Conservation (phyloP, 2,329 filamentous ascomycete species). For the Colletotrichum lindemuthianum region DNA sequence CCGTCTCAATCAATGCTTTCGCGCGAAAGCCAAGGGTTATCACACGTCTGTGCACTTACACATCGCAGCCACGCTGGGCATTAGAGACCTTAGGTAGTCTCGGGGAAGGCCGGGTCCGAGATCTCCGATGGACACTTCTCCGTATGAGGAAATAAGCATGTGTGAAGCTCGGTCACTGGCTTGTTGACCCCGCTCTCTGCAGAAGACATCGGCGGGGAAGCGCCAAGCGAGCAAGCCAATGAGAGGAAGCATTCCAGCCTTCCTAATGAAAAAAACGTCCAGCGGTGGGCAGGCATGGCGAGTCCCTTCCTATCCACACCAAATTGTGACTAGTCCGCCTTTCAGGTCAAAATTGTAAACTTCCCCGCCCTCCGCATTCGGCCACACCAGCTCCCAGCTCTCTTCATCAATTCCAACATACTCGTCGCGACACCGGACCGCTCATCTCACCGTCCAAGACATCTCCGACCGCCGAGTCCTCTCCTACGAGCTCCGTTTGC, state of each 20-base stretch:
- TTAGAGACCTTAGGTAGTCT: too few relatives aligned
- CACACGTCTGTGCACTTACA: constrained; percentile 26
- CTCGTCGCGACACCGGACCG: constrained; percentile 38
- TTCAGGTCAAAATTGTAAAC: constrained; percentile 35
- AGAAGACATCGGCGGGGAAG: constrained; percentile 22
- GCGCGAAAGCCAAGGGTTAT: constrained; percentile 4
- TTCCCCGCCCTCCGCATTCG: constrained; percentile 38
- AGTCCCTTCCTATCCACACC: constrained; percentile 30
- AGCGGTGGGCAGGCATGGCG: constrained; percentile 24
- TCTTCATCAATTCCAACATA: constrained; percentile 31
- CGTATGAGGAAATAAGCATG: constrained; percentile 21
- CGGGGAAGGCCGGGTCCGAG: constrained; percentile 3
- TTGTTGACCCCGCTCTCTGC: constrained; percentile 24
- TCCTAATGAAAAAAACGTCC: constrained; percentile 2
- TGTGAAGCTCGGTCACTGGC: constrained; percentile 9
- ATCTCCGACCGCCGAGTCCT: constrained; percentile 28
- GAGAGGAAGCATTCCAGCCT: constrained; percentile 1
- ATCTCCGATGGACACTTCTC: constrained; percentile 8
- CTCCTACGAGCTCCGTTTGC: constrained; percentile 29
- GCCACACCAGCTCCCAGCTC: constrained; percentile 33
- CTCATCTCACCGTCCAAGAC: constrained; percentile 31
- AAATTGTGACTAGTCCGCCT: constrained; percentile 34
- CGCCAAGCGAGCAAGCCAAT: constrained; percentile 11
- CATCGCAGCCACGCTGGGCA: constrained; percentile 2
- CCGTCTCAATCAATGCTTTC: constrained; percentile 5